phyloP scores from a whole-genome alignment of 1,284 basidiomycete genomes.

The Ganoderma meredithae region DNA sequence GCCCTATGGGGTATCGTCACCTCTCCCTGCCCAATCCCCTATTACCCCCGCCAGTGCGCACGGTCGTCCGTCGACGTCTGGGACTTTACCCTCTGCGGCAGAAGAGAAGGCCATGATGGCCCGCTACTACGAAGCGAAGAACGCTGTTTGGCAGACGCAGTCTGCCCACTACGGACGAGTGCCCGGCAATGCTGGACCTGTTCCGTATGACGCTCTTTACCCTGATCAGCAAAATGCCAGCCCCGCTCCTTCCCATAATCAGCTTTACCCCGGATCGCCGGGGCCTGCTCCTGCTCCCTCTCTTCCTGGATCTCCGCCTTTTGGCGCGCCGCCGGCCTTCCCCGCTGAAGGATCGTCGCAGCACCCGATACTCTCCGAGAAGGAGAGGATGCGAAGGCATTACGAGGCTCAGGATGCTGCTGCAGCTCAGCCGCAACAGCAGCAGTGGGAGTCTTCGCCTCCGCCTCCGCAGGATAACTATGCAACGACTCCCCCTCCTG shows the following conservation, averaged over 20 bases:
- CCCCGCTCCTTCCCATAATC: conserved; percentile 20
- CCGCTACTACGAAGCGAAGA: conserved; percentile 74
- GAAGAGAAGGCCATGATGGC: conserved; percentile 71
- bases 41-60: conserved; percentile 8
- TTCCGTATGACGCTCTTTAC: conserved; percentile 66
- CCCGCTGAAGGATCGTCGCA: conserved; percentile 28
- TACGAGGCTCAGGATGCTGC: conserved; percentile 72
- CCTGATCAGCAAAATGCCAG: conserved; percentile 41
- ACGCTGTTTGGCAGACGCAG: conserved; percentile 67
- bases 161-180: conserved; percentile 42
- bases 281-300: conserved; percentile 23
- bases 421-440: conserved; percentile 40
- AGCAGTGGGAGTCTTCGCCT: conserved; percentile 26
- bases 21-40: background rate
- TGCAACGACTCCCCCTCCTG: conserved; percentile 25
- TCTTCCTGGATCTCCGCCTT: conserved; percentile 18
- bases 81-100: conserved; percentile 47
- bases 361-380: conserved; percentile 45
- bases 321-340: conserved; percentile 37
- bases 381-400: conserved; percentile 59
- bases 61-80: conserved; percentile 8
- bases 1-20: conserved; percentile 3
- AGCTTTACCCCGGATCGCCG: conserved; percentile 27
- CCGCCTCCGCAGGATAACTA: conserved; percentile 17
- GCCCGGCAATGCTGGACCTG: conserved; percentile 36